Base-by-base conservation (phyloP, 805 yeast species). In the Candida pini region DNA sequence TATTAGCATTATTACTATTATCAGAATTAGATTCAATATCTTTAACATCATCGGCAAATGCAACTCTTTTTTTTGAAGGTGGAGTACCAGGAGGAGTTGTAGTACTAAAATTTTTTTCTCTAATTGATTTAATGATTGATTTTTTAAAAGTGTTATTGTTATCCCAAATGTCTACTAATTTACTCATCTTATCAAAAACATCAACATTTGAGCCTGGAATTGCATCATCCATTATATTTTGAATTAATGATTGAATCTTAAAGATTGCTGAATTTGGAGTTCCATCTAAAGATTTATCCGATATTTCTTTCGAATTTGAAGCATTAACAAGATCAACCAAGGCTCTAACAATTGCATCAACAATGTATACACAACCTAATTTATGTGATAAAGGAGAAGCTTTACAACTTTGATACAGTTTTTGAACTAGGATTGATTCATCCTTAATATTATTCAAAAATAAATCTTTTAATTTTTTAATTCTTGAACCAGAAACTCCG, bases 401-500 rank as follows among this genome's bases (percentile, higher is more conserved):
- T 60, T 77, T 82, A 63, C 89, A 75, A 59, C 82, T 75, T 33
- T 78, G 67, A 52, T 72, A 72, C 45, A 85, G 67, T 43, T 69
- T 66, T 31, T 76, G 70, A 31, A 81, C 69, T 34, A 84, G 58
- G 41, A 69, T 67, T 18, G 81, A 66, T 45, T 59, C 63, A 26
- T 56, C 54, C 30, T 41, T 40, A 26, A 82, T 81, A 58, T 87
- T 75, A 45, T 72, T 73, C 41, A 80, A 68, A 38, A 96, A 94
- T 42, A 84, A 58, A 38, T 84, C 82, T 30, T 90, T 84, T 54
- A 89, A 67, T 53, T 79, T 79, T 59, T 85, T 85, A 61, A 90
- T 92, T 65, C 96, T 87, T 36, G 95, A 78, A 28, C 97, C 97
- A 19, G 97, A 88, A 34, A 90, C 92, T 41, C 98, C 97, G 10